These are phyloP conservation scores for Neophaeococcomyces mojaviensis DNA, from an alignment of 2,329 filamentous ascomycete genomes.

Conservation along the genomic window DNA sequence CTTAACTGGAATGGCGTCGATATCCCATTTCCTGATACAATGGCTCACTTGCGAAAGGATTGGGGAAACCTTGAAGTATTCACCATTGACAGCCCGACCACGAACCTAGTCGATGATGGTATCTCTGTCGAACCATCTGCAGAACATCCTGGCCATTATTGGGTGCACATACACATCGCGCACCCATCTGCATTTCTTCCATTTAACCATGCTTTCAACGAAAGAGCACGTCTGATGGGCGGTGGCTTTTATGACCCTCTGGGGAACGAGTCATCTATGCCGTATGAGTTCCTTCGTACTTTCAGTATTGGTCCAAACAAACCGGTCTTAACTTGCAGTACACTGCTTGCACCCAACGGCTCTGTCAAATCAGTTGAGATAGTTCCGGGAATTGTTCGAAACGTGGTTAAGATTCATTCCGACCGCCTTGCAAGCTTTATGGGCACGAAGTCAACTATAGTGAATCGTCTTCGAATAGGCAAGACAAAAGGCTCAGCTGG, in stretches of 20 bases:
- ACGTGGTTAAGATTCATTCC: slow-evolving; percentile 45
- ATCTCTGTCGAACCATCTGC: slow-evolving; percentile 45
- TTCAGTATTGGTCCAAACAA: slow-evolving; percentile 49
- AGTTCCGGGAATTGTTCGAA: slow-evolving; percentile 45
- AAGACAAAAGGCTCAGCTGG: neutral
- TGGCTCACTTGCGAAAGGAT: slow-evolving; percentile 50
- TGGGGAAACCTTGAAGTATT: slow-evolving; percentile 52
- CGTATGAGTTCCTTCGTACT: slow-evolving; percentile 38
- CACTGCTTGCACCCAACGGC: slow-evolving; percentile 45
- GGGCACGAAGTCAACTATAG: neutral
- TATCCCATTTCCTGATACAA: slow-evolving; percentile 36
- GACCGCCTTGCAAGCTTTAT: neutral
- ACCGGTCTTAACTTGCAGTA: slow-evolving; percentile 56
- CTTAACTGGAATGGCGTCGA: neutral
- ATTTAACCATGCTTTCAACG: slow-evolving; percentile 43
- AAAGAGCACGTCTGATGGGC: slow-evolving; percentile 48
- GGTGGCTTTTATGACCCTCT: slow-evolving; percentile 48
- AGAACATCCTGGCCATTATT: slow-evolving; percentile 40
- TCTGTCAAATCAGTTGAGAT: slow-evolving; percentile 49
- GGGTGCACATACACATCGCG: slow-evolving; percentile 57
- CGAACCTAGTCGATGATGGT: slow-evolving; percentile 57
- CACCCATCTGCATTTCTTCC: slow-evolving; percentile 57
- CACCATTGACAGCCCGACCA: slow-evolving; percentile 49
- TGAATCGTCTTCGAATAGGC: neutral
- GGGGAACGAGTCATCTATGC: slow-evolving; percentile 50